These are phyloP conservation scores for Thielaviopsis ethacetica DNA, from an alignment of 2,329 filamentous ascomycete species.

Conservation along the genomic window DNA sequence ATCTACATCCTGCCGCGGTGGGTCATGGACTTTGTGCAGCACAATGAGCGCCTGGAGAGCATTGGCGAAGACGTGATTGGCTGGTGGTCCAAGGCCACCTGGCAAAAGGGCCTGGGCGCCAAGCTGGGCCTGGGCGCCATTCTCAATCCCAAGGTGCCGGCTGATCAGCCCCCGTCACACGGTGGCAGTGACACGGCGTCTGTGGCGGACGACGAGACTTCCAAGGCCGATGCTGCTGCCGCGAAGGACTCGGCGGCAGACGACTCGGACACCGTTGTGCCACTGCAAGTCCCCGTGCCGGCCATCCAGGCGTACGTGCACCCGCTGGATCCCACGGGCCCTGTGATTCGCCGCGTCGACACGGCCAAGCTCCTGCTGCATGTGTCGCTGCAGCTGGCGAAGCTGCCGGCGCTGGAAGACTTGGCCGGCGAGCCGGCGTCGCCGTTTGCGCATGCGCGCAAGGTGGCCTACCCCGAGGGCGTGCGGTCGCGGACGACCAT, in stretches of 20 bases:
- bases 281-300: conserved; percentile 32
- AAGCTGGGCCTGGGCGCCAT: conserved; percentile 42
- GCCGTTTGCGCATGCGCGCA: conserved; percentile 60
- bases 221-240: neutral
- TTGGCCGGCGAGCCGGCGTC: conserved; percentile 40
- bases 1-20: conserved; percentile 89
- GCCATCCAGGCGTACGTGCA: conserved; percentile 74
- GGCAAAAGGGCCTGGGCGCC: conserved; percentile 65
- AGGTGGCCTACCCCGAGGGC: conserved; percentile 69
- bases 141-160: conserved; percentile 8
- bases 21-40: conserved; percentile 68
- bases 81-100: conserved; percentile 89
- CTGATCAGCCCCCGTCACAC: conserved; percentile 5
- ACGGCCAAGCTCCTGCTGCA: conserved; percentile 67
- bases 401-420: conserved; percentile 57
- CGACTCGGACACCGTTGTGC: conserved; percentile 12
- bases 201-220: neutral
- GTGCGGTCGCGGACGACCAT: conserved; percentile 71
- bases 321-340: conserved; percentile 33
- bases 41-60: conserved; percentile 70
- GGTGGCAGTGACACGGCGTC: conserved; percentile 7
- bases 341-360: conserved; percentile 75
- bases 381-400: conserved; percentile 73
- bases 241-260: conserved; percentile 2
- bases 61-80: conserved; percentile 84